Conservation (phyloP, 2,329 filamentous ascomycete species). For the Chlorencoelia australis region DNA sequence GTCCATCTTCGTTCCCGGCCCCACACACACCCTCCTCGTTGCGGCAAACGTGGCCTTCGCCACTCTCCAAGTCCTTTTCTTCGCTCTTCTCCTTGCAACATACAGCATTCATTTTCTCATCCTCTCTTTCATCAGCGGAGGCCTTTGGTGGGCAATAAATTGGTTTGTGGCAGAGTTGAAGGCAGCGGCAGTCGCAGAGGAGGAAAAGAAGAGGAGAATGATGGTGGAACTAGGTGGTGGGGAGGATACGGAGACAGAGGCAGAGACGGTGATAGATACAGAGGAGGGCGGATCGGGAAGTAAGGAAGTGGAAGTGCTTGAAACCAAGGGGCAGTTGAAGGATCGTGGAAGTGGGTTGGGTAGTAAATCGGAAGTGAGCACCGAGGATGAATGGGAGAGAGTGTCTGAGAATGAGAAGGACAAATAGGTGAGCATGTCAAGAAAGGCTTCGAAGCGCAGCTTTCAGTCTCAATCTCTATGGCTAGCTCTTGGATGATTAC, state of each 20-base stretch:
- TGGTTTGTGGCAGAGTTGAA: constrained; percentile 75
- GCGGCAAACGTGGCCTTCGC: constrained; percentile 89
- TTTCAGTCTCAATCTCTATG: no score
- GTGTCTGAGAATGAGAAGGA: constrained; percentile 65
- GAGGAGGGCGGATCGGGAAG: constrained; percentile 15
- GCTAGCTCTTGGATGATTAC: constrained; percentile 8
- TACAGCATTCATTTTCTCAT: constrained; percentile 82
- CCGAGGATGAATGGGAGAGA: constrained; percentile 97
- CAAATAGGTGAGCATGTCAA: no score
- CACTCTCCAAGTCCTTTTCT: constrained; percentile 69
- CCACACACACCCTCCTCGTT: constrained; percentile 76
- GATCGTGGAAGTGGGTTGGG: constrained; percentile 29
- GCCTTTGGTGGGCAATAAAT: constrained; percentile 90
- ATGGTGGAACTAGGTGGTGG: constrained; percentile 15
- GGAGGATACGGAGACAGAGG: constrained; percentile 34
- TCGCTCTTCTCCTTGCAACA: constrained; percentile 67
- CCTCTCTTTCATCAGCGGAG: constrained; percentile 67
- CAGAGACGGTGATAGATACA: constrained; percentile 41
- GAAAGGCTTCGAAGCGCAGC: no score
- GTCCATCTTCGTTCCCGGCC: constrained; percentile 86
- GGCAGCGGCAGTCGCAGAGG: constrained; percentile 31
- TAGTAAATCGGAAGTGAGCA: constrained; percentile 54
- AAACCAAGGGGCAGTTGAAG: constrained; percentile 20
- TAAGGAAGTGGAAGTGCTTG: constrained; percentile 22
- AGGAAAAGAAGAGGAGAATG: constrained; percentile 23